Percentiles rank a stretch among this genome's conserved stretches.
Evolutionary conservation across 2,329 filamentous ascomycete species (phyloP).

Genomic region (Pseudomassariella vexata): DNA sequence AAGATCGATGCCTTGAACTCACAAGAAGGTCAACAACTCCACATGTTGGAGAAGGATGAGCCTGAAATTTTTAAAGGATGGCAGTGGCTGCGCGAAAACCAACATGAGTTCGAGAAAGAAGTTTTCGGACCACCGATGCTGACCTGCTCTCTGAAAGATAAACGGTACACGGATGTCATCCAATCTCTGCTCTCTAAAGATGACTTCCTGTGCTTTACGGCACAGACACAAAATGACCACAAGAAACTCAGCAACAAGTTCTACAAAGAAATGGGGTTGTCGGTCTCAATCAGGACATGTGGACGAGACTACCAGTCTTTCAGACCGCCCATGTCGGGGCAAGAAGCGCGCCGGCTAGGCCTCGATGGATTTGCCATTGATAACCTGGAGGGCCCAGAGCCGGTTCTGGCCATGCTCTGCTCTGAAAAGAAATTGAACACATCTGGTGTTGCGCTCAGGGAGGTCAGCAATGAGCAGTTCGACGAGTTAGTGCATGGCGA

Average conservation of each 20-base stretch:
- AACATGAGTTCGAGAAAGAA: slow-evolving; percentile 62
- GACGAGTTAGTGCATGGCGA: slow-evolving; percentile 53
- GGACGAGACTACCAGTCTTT: slow-evolving; percentile 49
- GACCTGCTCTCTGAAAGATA: slow-evolving; percentile 72
- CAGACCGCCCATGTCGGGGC: slow-evolving; percentile 43
- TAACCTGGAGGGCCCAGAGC: slow-evolving; percentile 71
- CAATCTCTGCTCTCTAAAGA: slow-evolving; percentile 44
- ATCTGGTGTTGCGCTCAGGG: slow-evolving; percentile 57
- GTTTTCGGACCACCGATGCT: slow-evolving; percentile 79
- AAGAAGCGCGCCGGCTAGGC: slow-evolving; percentile 53
- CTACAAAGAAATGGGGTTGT: slow-evolving; percentile 56
- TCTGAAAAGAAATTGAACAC: slow-evolving; percentile 62
- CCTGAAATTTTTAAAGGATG: slow-evolving; percentile 65
- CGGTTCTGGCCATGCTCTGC: slow-evolving; percentile 85
- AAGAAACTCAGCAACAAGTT: slow-evolving; percentile 63
- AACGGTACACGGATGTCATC: slow-evolving; percentile 53
- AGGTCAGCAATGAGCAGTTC: slow-evolving; percentile 63
- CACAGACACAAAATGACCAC: slow-evolving; percentile 71
- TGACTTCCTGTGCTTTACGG: slow-evolving; percentile 65
- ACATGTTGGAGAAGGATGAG: slow-evolving; percentile 55
- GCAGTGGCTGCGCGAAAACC: slow-evolving; percentile 75
- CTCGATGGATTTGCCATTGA: slow-evolving; percentile 79
- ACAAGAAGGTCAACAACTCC: slow-evolving; percentile 67
- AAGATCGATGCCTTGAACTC: slow-evolving; percentile 62
- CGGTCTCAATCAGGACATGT: slow-evolving; percentile 66